Base-by-base conservation (phyloP, 805 yeast species). In the Candida schatavii region DNA sequence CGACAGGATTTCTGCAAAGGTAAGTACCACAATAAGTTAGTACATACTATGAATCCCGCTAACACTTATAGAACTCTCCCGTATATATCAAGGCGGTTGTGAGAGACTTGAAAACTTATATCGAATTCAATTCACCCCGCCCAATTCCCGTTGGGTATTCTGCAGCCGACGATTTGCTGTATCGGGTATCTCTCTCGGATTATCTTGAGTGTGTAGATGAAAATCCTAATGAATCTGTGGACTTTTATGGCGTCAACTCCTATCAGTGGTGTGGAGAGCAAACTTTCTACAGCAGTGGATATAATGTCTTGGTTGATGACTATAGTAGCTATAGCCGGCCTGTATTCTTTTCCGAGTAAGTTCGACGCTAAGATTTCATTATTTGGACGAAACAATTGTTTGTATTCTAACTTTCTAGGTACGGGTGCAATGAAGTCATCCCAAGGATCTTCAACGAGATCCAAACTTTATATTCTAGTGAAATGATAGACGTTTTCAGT, bases 191-290 rank as follows among this genome's bases (percentile, higher is more conserved):
- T 0, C 71, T 90, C 37, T 84, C 97, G 0, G 75, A 80, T 43
- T 91, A 86, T 57, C 72, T 91, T 42, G 91, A 84, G 52, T 90
- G 97, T 54, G 75, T 80, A 19, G 80, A 78, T 17, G 72, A 71
- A 2, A 62, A 64, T 13, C 64, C 74, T 0, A 49, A 57, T 2
- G 84, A 81, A 39, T 62, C 81, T 2, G 81, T 84, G 14, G 98
- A 91, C 57, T 85, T 85, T 52, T 85, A 84, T 57, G 93, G 91
- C 3, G 86, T 85, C 43, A 85, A 85, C 56, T 80, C 89, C 2
- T 85, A 85, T 59, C 90, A 85, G 56, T 85, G 91, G 82, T 85
- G 93, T 62, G 98, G 98, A 2, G 77, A 80, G 37, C 96, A 88
- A 60, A 85, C 93, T 0, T 81, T 88, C 58, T 68, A 79, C 45